These are phyloP conservation scores for Cordyceps pruinosa DNA, from an alignment of 2,329 filamentous ascomycete genomes.

Conservation along the genomic window DNA sequence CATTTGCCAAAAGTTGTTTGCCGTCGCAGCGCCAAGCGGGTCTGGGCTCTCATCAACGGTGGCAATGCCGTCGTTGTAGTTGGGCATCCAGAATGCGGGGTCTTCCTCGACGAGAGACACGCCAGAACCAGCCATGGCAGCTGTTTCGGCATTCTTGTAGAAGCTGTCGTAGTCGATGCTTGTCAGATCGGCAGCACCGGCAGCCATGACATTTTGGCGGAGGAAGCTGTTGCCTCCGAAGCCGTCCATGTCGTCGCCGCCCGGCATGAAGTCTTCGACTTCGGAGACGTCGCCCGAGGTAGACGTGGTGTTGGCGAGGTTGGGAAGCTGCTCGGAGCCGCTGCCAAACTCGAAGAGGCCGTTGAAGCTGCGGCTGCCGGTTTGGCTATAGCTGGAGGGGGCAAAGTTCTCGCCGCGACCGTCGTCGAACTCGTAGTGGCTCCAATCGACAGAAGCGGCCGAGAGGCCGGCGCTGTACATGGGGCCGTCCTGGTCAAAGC, in stretches of 20 bases:
- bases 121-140: constrained; percentile 34
- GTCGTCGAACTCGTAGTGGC: constrained; percentile 40
- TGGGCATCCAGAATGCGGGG: constrained; percentile 42
- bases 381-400: constrained; percentile 49
- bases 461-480: constrained; percentile 57
- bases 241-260: constrained; percentile 40
- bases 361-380: constrained; percentile 43
- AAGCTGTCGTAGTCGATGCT: constrained; percentile 51
- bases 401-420: constrained; percentile 42
- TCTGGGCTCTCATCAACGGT: constrained; percentile 32
- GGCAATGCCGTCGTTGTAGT: constrained; percentile 33
- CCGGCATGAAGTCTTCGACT: constrained; percentile 51
- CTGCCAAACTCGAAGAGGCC: constrained; percentile 44
- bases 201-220: constrained; percentile 36
- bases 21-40: constrained; percentile 24
- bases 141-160: constrained; percentile 41
- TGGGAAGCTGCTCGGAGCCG: constrained; percentile 47
- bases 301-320: constrained; percentile 50
- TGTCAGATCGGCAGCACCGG: constrained; percentile 35
- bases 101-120: constrained; percentile 47
- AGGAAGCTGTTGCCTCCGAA: constrained; percentile 42
- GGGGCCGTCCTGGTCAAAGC: constrained; percentile 46
- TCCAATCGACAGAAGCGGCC: constrained; percentile 43
- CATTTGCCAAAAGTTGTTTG: constrained; percentile 31
- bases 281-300: constrained; percentile 63